These are phyloP conservation scores for Penicillium fimorum DNA, from an alignment of 495 filamentous ascomycete genomes.

Conservation along the genomic window DNA sequence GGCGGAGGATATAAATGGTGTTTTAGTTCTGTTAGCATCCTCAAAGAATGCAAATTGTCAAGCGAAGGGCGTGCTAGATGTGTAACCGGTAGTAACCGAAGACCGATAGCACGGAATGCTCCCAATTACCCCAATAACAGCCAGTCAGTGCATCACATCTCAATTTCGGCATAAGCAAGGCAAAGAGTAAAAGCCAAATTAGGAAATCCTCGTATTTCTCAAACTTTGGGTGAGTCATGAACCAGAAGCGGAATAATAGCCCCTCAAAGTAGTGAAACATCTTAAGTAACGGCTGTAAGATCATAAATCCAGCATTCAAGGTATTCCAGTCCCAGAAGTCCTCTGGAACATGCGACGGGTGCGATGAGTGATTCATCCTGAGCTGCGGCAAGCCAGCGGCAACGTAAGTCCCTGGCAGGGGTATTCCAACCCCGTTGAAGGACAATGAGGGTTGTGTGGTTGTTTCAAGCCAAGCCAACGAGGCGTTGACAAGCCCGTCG, in stretches of 20 bases:
- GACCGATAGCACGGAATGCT: neutral
- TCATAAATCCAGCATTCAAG: slow-evolving; percentile 43
- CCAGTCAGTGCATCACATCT: neutral
- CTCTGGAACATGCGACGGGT: slow-evolving; percentile 21
- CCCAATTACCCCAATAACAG: neutral
- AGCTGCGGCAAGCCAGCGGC: neutral
- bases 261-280: slow-evolving; percentile 40
- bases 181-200: neutral
- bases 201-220: neutral
- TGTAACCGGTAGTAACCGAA: neutral
- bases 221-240: neutral
- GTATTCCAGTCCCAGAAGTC: slow-evolving; percentile 25
- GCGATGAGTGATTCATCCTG: neutral
- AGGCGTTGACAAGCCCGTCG: slow-evolving; percentile 40
- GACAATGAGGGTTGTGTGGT: neutral
- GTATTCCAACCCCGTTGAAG: neutral
- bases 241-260: neutral
- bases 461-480: slow-evolving; percentile 7
- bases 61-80: neutral
- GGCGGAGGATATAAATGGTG: neutral
- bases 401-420: slow-evolving; percentile 1
- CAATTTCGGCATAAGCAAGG: neutral
- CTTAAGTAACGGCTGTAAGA: slow-evolving; percentile 30
- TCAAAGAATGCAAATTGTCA: neutral
- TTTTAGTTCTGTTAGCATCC: neutral